These are phyloP conservation scores for Aspergillus jensenii DNA, from an alignment of 2,329 filamentous ascomycete species.

Conservation along the genomic window DNA sequence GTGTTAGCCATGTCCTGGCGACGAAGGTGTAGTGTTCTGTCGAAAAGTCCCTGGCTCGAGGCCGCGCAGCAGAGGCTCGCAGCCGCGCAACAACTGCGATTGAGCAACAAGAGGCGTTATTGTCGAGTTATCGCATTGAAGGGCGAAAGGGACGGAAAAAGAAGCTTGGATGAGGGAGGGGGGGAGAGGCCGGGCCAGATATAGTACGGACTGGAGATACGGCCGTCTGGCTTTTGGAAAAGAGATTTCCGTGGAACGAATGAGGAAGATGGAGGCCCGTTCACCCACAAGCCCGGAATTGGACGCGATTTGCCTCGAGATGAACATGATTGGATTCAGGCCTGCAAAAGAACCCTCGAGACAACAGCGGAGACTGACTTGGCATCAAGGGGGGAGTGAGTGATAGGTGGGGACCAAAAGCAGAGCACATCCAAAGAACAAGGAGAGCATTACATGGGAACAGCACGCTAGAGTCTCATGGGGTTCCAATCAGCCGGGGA, in stretches of 20 bases:
- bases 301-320: slow-evolving; percentile 4
- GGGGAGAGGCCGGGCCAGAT: slow-evolving; percentile 20
- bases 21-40: neutral
- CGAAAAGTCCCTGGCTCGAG: slow-evolving; percentile 11
- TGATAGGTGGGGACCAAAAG: slow-evolving; percentile 10
- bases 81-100: slow-evolving; percentile 17
- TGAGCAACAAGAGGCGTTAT: slow-evolving; percentile 3
- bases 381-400: slow-evolving; percentile 6
- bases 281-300: slow-evolving; percentile 13
- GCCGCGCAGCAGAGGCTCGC: slow-evolving; percentile 22
- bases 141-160: slow-evolving; percentile 11
- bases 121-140: slow-evolving; percentile 7
- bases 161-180: slow-evolving; percentile 9
- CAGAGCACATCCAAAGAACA: slow-evolving; percentile 7
- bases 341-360: slow-evolving; percentile 14
- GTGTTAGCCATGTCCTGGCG: slow-evolving; percentile 16
- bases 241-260: slow-evolving; percentile 13
- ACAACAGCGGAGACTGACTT: slow-evolving; percentile 9
- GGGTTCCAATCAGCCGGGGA: slow-evolving; percentile 15
- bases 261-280: slow-evolving; percentile 18
- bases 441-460: slow-evolving; percentile 4
- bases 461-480: slow-evolving; percentile 7
- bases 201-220: slow-evolving; percentile 19
- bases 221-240: slow-evolving; percentile 3
- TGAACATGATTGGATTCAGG: slow-evolving; percentile 16